A percentile compares a stretch with the other conserved stretches of the same genome.
Evolutionary conservation across 306 rosid genomes (phyloP).

Genomic region (Cicer bijugum): DNA sequence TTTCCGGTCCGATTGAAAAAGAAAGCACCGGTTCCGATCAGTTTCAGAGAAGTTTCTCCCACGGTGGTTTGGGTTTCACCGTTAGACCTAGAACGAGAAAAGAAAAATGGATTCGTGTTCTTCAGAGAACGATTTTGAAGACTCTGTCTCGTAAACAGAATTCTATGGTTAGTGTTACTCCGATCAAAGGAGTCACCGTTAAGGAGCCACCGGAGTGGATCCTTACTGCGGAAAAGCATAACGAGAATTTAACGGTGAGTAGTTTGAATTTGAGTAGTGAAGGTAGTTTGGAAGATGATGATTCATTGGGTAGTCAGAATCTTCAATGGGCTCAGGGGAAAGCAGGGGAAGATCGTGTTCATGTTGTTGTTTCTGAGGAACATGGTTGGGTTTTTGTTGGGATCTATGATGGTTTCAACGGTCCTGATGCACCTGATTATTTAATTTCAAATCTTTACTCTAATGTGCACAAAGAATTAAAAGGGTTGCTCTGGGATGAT

Average conservation of each 20-base stretch:
- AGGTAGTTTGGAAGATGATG: slow-evolving; percentile 85
- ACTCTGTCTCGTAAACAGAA: slow-evolving; percentile 73
- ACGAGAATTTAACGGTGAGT: slow-evolving; percentile 80
- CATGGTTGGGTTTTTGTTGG: slow-evolving; percentile 99
- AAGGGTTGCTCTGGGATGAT: slow-evolving; percentile 91
- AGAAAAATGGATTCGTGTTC: slow-evolving; percentile 58
- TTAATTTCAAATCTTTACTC: slow-evolving; percentile 73
- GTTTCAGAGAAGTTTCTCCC: slow-evolving; percentile 87
- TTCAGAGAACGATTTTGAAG: slow-evolving; percentile 73
- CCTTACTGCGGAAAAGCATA: slow-evolving; percentile 57
- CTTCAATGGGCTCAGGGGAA: slow-evolving; percentile 99
- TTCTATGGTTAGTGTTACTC: slow-evolving; percentile 63
- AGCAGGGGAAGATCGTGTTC: slow-evolving; percentile 98
- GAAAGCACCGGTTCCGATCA: slow-evolving; percentile 59
- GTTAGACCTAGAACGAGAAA: slow-evolving; percentile 62
- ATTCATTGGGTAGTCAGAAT: slow-evolving; percentile 77
- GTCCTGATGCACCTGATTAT: slow-evolving; percentile 98
- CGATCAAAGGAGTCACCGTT: slow-evolving; percentile 60
- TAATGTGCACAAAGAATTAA: slow-evolving; percentile 78
- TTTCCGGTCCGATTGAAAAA: slow-evolving; percentile 86
- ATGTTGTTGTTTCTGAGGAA: slow-evolving; percentile 95
- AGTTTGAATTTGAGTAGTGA: slow-evolving; percentile 91
- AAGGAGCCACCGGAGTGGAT: slow-evolving; percentile 84
- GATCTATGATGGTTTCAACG: slow-evolving; percentile 93
- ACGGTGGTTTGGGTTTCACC: slow-evolving; percentile 58